These are phyloP conservation scores for Moniliophthora roreri DNA, from an alignment of 1,284 basidiomycete genomes.

Conservation along the genomic window DNA sequence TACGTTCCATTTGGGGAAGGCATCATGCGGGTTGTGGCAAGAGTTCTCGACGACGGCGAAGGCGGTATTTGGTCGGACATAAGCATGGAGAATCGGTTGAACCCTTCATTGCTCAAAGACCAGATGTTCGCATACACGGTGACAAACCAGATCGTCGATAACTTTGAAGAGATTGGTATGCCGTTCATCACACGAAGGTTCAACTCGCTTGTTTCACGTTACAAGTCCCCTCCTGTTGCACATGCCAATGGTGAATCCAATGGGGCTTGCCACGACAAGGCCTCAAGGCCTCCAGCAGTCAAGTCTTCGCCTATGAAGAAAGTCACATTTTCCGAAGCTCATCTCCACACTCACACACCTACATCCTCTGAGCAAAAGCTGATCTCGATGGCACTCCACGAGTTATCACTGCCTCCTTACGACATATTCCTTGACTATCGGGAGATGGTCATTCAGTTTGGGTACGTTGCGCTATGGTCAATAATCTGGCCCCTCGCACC, in stretches of 20 bases:
- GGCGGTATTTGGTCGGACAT: slow-evolving; percentile 49
- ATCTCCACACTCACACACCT: no score
- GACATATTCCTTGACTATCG: no score
- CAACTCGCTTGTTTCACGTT: slow-evolving; percentile 19
- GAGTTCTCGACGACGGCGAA: slow-evolving; percentile 15
- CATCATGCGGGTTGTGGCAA: slow-evolving; percentile 68
- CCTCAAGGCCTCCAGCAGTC: no score
- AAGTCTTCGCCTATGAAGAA: no score
- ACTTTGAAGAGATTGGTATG: slow-evolving; percentile 82
- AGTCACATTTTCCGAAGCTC: no score
- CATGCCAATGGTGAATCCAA: no score
- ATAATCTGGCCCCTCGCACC: slow-evolving; percentile 94
- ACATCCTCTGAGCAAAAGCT: no score
- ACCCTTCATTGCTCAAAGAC: slow-evolving; percentile 73
- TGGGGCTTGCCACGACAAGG: no score
- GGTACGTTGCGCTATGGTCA: slow-evolving; percentile 90
- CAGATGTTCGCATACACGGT: slow-evolving; percentile 97
- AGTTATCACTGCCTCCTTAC: no score
- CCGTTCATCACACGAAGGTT: slow-evolving; percentile 71
- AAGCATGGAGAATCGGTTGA: slow-evolving; percentile 56
- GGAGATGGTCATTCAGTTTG: slow-evolving; percentile 96
- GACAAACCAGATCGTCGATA: slow-evolving; percentile 88
- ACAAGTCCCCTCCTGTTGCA: neutral
- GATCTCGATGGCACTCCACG: no score
- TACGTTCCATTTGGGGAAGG: slow-evolving; percentile 90